Conservation (phyloP, 345 rosid genomes). For the Heritiera fomes region DNA sequence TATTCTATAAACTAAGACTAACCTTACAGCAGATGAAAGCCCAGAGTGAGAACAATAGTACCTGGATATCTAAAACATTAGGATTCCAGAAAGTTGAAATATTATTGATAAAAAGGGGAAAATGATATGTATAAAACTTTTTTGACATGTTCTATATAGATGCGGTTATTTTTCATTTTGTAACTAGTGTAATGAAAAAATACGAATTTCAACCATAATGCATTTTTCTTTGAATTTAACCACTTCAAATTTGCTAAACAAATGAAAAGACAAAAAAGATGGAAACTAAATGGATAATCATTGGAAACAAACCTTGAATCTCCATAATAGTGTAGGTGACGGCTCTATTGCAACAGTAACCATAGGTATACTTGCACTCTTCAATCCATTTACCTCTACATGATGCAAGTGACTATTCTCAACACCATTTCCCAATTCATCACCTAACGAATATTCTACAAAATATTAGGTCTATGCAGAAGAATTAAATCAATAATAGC, state of each 20-base stretch:
- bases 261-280: not conserved
- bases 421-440: slow-evolving; percentile 51
- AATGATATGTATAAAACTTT: too few relatives aligned
- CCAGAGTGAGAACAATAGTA: slow-evolving; percentile 65
- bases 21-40: slow-evolving; percentile 92
- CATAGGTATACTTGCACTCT: slow-evolving; percentile 42
- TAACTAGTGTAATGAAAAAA: not conserved
- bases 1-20: slow-evolving; percentile 18
- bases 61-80: slow-evolving; percentile 48
- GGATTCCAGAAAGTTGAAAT: slow-evolving; percentile 18
- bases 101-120: not conserved
- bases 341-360: slow-evolving; percentile 56
- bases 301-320: slow-evolving; percentile 63
- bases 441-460: slow-evolving; percentile 34
- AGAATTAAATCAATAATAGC: not conserved
- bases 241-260: not conserved
- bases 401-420: slow-evolving; percentile 51
- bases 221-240: slow-evolving; percentile 11
- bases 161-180: not conserved
- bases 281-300: not conserved
- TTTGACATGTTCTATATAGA: not conserved
- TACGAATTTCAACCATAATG: not conserved
- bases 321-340: slow-evolving; percentile 67
- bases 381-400: slow-evolving; percentile 46
- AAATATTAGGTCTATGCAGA: slow-evolving; percentile 2